phyloP scores from a whole-genome alignment of 305 asterid species.

The Fraxinus dipetala region DNA sequence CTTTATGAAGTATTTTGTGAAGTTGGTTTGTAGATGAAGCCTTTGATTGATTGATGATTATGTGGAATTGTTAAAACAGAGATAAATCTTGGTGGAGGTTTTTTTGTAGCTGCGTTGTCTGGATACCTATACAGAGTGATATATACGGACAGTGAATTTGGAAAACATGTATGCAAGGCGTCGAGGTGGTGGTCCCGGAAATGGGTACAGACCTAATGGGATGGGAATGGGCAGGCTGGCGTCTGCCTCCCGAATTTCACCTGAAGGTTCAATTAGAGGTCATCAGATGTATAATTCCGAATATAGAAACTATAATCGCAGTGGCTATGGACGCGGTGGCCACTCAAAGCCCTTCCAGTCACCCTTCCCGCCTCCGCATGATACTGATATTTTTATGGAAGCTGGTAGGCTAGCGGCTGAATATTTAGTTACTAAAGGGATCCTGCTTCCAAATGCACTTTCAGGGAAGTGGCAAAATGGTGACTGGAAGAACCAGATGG shows the following conservation, averaged over 20 bases:
- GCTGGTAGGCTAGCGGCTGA: slow-evolving; percentile 95
- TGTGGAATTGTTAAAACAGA: slow-evolving; percentile 24
- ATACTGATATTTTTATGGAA: slow-evolving; percentile 66
- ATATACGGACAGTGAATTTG: slow-evolving; percentile 14
- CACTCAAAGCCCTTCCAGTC: slow-evolving; percentile 60
- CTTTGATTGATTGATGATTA: background rate
- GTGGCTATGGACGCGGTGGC: slow-evolving; percentile 61
- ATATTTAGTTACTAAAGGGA: slow-evolving; percentile 73
- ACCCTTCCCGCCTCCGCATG: slow-evolving; percentile 41
- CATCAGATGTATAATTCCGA: slow-evolving; percentile 50
- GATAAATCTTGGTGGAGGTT: slow-evolving; percentile 27
- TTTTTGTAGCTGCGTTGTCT: slow-evolving; percentile 13
- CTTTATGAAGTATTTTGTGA: slow-evolving; percentile 12
- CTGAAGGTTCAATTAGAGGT: slow-evolving; percentile 65
- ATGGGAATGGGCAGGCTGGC: slow-evolving; percentile 54
- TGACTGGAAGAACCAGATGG: slow-evolving; percentile 43
- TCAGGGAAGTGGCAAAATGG: slow-evolving; percentile 67
- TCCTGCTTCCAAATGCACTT: slow-evolving; percentile 69
- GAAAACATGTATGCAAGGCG: slow-evolving; percentile 70
- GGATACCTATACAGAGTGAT: background rate
- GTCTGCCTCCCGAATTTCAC: slow-evolving; percentile 51
- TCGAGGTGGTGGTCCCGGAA: slow-evolving; percentile 61
- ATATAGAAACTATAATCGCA: slow-evolving; percentile 52
- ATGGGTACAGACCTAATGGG: slow-evolving; percentile 62
- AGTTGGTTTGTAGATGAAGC: background rate